Evolutionary conservation across 345 rosid genomes (phyloP).

Genomic region (Citrus hindsii): DNA sequence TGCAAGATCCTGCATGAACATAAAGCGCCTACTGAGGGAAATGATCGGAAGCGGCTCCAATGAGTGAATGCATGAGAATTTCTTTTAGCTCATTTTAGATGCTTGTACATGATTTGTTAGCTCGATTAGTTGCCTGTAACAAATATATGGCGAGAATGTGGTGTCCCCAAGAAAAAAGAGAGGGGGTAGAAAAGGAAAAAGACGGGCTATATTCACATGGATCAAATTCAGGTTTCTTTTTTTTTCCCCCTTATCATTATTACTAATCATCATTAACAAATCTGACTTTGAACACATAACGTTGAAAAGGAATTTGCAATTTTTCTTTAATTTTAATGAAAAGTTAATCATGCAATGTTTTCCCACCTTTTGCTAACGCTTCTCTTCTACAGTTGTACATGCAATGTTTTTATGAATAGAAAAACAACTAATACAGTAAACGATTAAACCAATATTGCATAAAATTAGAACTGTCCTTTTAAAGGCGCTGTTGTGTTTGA

Average conservation of each 20-base stretch:
- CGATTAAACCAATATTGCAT: no score
- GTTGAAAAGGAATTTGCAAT: no score
- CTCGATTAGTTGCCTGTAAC: constrained; percentile 7
- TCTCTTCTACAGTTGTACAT: no score
- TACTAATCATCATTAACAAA: background rate
- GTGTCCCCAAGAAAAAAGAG: background rate
- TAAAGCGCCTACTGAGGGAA: background rate
- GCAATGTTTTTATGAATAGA: no score
- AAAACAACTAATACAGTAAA: no score
- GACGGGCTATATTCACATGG: background rate
- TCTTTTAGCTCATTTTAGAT: background rate
- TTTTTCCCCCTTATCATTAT: background rate
- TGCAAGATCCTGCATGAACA: constrained; percentile 8
- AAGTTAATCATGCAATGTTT: no score
- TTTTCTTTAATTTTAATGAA: no score
- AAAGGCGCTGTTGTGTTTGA: no score
- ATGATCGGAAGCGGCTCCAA: background rate
- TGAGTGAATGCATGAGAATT: background rate
- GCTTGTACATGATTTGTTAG: constrained; percentile 14
- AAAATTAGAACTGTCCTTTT: no score
- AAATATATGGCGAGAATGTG: background rate
- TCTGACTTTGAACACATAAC: no score
- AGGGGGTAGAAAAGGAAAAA: no score
- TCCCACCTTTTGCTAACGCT: no score
- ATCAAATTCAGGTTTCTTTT: background rate